Evolutionary conservation across 2,329 filamentous ascomycete species (phyloP), one percentile per base, ranked within the genome.

Genomic region (Incumbomyces lentus): DNA sequence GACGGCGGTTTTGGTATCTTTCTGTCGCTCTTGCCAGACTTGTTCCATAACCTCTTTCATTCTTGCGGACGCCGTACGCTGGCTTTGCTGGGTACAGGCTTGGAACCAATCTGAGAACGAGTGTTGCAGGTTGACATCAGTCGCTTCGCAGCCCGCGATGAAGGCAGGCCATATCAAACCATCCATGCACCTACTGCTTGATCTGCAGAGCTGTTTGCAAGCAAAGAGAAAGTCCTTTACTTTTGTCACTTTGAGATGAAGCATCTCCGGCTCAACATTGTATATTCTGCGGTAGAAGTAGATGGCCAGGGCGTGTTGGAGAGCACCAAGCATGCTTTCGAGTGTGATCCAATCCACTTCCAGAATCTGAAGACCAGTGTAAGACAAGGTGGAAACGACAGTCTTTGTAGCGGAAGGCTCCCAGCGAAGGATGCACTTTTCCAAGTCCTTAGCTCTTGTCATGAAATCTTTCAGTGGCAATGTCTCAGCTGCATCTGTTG

Each of bases 251-350:
- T 59, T 51, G 3, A 62, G 56, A 40, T 71, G 68, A 0, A 71
- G 46, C 2, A 69, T 60, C 39, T 64, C 64, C 8, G 66, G 59
- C 29, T 67, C 65, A 3, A 68, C 49, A 33, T 68, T 60, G 52
- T 68, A 64, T 6, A 72, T 64, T 3, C 68, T 58, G 1, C 69
- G 61, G 49, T 72, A 70, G 40, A 72, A 72, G 52, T 68, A 71
- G 2, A 72, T 69, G 3, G 65, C 56, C 10, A 71, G 50, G 0
- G 68, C 67, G 30, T 68, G 61, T 7, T 68, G 65, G 46, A 72
- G 65, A 6, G 68, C 68, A 0, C 61, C 51, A 0, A 64, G 53
- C 51, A 68, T 61, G 41, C 55, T 59, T 3, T 59, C 53, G 11
- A 62, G 50, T 3, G 60, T 49, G 7, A 54, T 48, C 44, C 48